Conservation (phyloP, 2,329 filamentous ascomycete genomes). For the Diaporthe ilicicola region DNA sequence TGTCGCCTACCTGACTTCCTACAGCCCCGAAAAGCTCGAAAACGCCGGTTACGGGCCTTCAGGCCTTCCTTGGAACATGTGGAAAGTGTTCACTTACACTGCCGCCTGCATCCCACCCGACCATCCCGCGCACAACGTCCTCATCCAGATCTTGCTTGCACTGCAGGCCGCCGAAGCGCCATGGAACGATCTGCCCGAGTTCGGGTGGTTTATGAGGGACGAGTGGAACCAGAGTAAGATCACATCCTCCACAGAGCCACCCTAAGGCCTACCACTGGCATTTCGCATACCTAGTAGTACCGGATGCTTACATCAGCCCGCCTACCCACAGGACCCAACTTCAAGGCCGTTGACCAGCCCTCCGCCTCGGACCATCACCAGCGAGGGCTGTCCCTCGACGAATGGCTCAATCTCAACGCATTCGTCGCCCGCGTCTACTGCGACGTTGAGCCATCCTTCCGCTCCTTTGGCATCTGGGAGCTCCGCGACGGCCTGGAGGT, state of each 20-base stretch:
- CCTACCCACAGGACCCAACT: not conserved
- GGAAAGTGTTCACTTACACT: not conserved
- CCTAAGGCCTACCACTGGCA: not conserved
- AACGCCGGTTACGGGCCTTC: not conserved
- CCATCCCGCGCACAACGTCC: not conserved
- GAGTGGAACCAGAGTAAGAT: not conserved
- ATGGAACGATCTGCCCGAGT: not conserved
- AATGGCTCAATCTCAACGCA: not conserved
- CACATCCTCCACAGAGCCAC: not conserved
- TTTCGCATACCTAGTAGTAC: too few relatives aligned
- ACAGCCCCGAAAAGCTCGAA: not conserved
- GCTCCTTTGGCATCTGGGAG: slow-evolving; percentile 2
- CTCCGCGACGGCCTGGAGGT: not conserved
- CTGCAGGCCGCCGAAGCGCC: not conserved
- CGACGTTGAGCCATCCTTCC: not conserved
- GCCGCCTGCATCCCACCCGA: not conserved
- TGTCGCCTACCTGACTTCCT: slow-evolving; percentile 9
- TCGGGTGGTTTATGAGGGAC: not conserved
- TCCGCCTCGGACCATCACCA: not conserved
- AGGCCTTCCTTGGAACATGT: not conserved
- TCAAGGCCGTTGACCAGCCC: not conserved
- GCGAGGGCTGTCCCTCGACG: not conserved
- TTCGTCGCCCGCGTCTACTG: not conserved
- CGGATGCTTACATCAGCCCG: not conserved
- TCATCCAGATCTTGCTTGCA: not conserved